These are phyloP conservation scores for Periconia sp. DNA, from an alignment of 2,329 filamentous ascomycete genomes.

Conservation along the genomic window DNA sequence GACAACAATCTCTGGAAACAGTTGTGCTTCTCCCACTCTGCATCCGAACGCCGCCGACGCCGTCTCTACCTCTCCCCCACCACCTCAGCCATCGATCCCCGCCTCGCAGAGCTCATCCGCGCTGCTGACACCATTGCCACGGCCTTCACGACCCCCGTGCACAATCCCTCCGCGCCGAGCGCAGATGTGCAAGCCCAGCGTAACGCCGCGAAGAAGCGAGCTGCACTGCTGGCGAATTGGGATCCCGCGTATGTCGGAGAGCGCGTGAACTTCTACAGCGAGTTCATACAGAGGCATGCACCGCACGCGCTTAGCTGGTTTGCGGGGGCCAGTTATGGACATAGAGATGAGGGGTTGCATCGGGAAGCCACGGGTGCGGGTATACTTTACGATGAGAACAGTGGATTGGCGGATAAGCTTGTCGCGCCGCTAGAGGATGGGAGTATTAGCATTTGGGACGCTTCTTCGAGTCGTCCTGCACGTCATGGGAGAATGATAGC, in stretches of 20 bases:
- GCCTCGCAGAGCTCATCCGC: constrained; percentile 51
- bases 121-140: constrained; percentile 45
- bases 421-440: constrained; percentile 85
- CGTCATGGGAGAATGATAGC: constrained; percentile 69
- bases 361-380: constrained; percentile 77
- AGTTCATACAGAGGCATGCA: constrained; percentile 83
- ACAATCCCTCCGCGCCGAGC: constrained; percentile 34
- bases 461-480: constrained; percentile 55
- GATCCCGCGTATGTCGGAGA: constrained; percentile 78
- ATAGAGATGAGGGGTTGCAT: constrained; percentile 50
- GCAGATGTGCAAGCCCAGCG: constrained; percentile 36
- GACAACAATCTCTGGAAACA: constrained; percentile 79
- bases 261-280: constrained; percentile 81
- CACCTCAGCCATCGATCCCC: constrained; percentile 45
- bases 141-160: constrained; percentile 27
- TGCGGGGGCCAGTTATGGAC: constrained; percentile 60
- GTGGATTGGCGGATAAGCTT: constrained; percentile 64
- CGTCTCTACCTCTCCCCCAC: constrained; percentile 38
- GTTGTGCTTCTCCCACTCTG: constrained; percentile 74
- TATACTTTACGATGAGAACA: constrained; percentile 62
- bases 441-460: constrained; percentile 85
- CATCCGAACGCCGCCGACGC: constrained; percentile 67
- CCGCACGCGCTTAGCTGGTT: constrained; percentile 80
- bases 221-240: constrained; percentile 77
- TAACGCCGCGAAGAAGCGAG: constrained; percentile 49